Base-by-base conservation (phyloP, 345 rosid genomes). In the Excoecaria cochinchinensis region DNA sequence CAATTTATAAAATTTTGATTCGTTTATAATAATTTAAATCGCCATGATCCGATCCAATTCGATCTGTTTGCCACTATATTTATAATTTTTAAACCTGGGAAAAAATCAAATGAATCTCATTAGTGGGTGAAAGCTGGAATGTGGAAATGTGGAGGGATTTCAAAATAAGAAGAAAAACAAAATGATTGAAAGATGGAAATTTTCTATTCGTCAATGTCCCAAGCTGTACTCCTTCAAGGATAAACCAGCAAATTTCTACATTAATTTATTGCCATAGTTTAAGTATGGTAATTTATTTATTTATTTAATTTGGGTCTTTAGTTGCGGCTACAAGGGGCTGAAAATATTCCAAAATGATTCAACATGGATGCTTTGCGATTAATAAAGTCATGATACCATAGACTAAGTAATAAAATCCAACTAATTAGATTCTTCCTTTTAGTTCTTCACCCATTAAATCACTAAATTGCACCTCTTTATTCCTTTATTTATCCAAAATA, bases 131-230 rank as follows among this genome's bases (percentile, higher is more conserved):
- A 19, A 19, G 12, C 6, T 38, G 31, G 1, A 31, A 31, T 3
- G 21, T 11, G 62, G 17, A 48, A 42, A 52, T n/a, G 61, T 70
- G 65, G 71, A 48, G 68, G 53, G 51, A 57, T 0, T 56, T 16
- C n/a, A 22, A 9, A 50, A 69, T 55, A 2, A 57, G 17, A 46
- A 72, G 50, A 67, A 67, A 9, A 46, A 36, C 74, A 70, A 70
- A 70, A 73, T 70, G 72, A 59, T 70, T 78, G 19, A 55, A 21
- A 9, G 61, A 3, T 39, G 16, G 14, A 66, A 3, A 1, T 57
- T 39, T 39, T 74, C 46, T 64, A 52, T 51, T 69, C 74, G 36
- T 25, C 38, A 31, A n/a, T n/a, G 59, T 38, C 39, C 15, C 62
- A 24, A 15, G 21, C 14, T 44, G 9, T 62, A 25, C 24, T 51